Evolutionary conservation across 371 early-diverging fungal genomes (phyloP), one percentile per base, ranked within the genome.

Genomic region (Rhizopus delemar): DNA sequence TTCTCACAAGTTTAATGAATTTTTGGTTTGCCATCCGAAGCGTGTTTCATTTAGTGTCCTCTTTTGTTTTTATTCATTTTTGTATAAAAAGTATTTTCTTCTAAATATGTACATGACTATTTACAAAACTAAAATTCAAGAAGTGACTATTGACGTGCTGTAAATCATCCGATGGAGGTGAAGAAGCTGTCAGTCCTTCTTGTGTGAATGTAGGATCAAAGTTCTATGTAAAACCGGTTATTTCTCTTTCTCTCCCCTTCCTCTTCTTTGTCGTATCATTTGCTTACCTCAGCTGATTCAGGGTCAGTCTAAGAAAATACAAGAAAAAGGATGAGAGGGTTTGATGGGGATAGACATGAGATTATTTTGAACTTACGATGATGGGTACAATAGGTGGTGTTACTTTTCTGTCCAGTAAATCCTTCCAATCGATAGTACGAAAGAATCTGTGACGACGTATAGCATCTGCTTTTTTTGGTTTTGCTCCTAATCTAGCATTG

Each of bases 381-480:
- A 86, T 71, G 8, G 94, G 94, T 0, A 86, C 77, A 69, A 92
- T 91, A 6, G 92, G 90, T 32, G 95, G 95, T 12, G 75, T 63
- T 53, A 86, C 66, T 52, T 88, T 77, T 29, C 88, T 79, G 31
- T 75, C 67, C 32, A 76, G 68, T 41, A 93, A 67, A 31, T 77
- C 75, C 16, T 80, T 71, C 96, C 96, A 97, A 74, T 94, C 83
- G 57, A 94, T 81, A 33, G 87, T 86, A 55, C 89, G 85, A 77
- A 97, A 97, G 72, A 94, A 95, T 34, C 89, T 83, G 66, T 96
- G 97, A 45, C 66, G 70, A 62, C 90, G 93, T 68, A 96, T 91
- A 36, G 86, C 87, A 54, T 83, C 81, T n/a, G 89, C 76, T 22
- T 89, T 93, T 57, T 89, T 86, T 29, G 76, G 65, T 34, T 65